phyloP scores from a whole-genome alignment of 129 eudicot species.

The Flaveria brownii region DNA sequence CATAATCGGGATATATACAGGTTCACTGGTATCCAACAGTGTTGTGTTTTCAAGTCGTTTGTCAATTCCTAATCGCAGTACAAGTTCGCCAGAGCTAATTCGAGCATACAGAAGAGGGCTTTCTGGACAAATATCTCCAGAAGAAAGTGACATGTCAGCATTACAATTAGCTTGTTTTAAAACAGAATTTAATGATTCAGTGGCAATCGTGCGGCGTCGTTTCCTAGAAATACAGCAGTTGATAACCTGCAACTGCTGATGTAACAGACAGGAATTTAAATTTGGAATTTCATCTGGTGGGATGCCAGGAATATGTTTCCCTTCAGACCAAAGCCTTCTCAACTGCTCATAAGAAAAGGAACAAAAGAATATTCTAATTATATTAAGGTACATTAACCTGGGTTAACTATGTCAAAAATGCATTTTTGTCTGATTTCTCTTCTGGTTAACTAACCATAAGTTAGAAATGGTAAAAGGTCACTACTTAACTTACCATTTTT shows the following conservation, averaged over 20 bases:
- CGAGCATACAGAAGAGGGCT: slow-evolving; percentile 59
- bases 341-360: slow-evolving; percentile 45
- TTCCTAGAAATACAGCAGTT: slow-evolving; percentile 92
- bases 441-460: not conserved
- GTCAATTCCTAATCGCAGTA: slow-evolving; percentile 75
- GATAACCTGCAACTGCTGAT: slow-evolving; percentile 92
- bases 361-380: not conserved
- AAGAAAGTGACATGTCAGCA: slow-evolving; percentile 37
- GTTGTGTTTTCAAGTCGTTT: slow-evolving; percentile 53
- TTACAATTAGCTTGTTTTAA: slow-evolving; percentile 40
- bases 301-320: slow-evolving; percentile 79
- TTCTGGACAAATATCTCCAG: slow-evolving; percentile 37
- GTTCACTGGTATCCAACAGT: slow-evolving; percentile 87
- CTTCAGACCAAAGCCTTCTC: slow-evolving; percentile 93
- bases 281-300: slow-evolving; percentile 72
- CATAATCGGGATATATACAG: slow-evolving; percentile 74
- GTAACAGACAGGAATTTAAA: slow-evolving; percentile 68
- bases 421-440: too few relatives aligned
- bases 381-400: not conserved
- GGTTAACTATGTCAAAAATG: not conserved
- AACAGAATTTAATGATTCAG: slow-evolving; percentile 68
- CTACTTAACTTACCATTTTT: not conserved
- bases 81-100: slow-evolving; percentile 67
- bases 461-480: not conserved
- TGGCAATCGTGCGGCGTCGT: slow-evolving; percentile 58